Evolutionary conservation across 2,329 filamentous ascomycete species (phyloP).

Genomic region (Hortaea werneckii): DNA sequence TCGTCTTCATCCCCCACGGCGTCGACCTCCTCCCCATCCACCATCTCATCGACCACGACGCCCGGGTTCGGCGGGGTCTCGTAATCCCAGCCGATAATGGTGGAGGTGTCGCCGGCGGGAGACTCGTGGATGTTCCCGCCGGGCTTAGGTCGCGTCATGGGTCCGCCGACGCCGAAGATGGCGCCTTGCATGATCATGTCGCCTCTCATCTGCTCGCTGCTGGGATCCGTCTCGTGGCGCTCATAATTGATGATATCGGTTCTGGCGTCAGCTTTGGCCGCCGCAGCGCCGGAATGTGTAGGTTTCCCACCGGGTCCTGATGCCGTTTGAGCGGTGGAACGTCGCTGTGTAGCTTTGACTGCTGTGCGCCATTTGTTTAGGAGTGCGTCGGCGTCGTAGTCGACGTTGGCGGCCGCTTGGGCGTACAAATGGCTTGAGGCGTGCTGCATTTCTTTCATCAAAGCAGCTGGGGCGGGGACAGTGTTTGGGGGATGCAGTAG

Average conservation of each 20-base stretch:
- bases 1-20: conserved; percentile 6
- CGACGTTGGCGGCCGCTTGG: conserved; percentile 8
- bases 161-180: conserved; percentile 16
- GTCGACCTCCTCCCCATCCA: neutral
- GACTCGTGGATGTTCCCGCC: neutral
- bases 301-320: neutral
- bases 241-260: neutral
- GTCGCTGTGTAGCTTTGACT: conserved; percentile 15
- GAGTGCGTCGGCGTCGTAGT: conserved; percentile 20
- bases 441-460: conserved; percentile 25
- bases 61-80: conserved; percentile 23
- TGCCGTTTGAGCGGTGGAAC: conserved; percentile 2
- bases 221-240: neutral
- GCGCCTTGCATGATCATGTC: conserved; percentile 21
- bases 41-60: conserved; percentile 13
- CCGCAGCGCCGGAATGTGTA: neutral
- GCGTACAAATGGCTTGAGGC: neutral
- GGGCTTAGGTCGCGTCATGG: conserved; percentile 11
- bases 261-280: neutral
- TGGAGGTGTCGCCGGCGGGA: neutral
- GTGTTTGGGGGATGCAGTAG: conserved; percentile 24
- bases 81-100: conserved; percentile 11
- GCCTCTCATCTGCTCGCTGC: conserved; percentile 2
- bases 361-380: conserved; percentile 19
- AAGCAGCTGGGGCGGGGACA: conserved; percentile 27